Conservation (phyloP, 805 yeast species). For the Wickerhamiella bombiphila region DNA sequence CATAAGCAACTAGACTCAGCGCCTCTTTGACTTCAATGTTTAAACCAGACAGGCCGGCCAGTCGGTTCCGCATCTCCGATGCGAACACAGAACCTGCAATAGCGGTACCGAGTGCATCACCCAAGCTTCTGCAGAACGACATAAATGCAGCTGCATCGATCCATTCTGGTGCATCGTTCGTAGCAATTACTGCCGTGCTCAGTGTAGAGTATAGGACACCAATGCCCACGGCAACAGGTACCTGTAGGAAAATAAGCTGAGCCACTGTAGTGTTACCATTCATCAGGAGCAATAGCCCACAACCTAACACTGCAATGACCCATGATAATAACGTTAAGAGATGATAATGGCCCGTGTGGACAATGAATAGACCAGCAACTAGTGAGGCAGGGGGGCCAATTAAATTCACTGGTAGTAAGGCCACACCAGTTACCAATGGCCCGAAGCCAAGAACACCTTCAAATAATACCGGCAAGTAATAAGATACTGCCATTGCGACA, state of each 20-base stretch:
- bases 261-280: slow-evolving; percentile 25
- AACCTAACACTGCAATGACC: slow-evolving; percentile 29
- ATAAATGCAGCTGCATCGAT: slow-evolving; percentile 22
- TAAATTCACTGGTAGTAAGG: slow-evolving; percentile 31
- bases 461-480: slow-evolving; percentile 34
- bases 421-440: slow-evolving; percentile 34
- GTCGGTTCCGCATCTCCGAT: slow-evolving; percentile 12
- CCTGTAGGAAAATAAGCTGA: slow-evolving; percentile 30
- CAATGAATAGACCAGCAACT: slow-evolving; percentile 28
- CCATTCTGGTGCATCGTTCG: slow-evolving; percentile 19
- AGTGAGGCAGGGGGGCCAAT: slow-evolving; percentile 27
- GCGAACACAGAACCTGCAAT: slow-evolving; percentile 23
- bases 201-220: slow-evolving; percentile 34
- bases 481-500: slow-evolving; percentile 19
- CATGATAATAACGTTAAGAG: slow-evolving; percentile 28
- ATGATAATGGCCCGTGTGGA: slow-evolving; percentile 29
- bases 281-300: slow-evolving; percentile 30
- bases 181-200: slow-evolving; percentile 20
- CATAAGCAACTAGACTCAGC: slow-evolving; percentile 11
- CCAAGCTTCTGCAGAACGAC: slow-evolving; percentile 20
- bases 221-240: slow-evolving; percentile 33
- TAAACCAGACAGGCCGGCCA: slow-evolving; percentile 7
- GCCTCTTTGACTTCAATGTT: slow-evolving; percentile 13
- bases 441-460: slow-evolving; percentile 32
- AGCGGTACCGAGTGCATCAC: slow-evolving; percentile 23